A percentile compares a stretch with the other conserved stretches of the same genome.
phyloP scores from a whole-genome alignment of 495 filamentous ascomycete species.

The Cercophora samala region DNA sequence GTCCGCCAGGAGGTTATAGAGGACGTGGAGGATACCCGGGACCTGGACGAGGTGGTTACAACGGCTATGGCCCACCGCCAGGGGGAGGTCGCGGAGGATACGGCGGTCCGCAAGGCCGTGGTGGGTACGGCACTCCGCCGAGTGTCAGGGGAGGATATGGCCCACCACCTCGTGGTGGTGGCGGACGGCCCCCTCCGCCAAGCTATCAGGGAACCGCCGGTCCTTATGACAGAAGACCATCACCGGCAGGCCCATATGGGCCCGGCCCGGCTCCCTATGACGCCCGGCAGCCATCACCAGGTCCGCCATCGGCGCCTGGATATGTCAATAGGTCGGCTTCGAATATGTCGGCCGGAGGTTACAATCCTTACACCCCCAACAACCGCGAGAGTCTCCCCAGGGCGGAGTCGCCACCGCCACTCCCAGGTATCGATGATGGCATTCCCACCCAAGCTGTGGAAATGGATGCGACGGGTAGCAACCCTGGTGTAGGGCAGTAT shows the following conservation, averaged over 20 bases:
- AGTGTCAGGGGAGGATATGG: slow-evolving; percentile 41
- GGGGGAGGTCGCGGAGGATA: slow-evolving; percentile 38
- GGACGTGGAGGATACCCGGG: slow-evolving; percentile 52
- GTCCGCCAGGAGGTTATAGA: slow-evolving; percentile 49
- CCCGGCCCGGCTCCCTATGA: slow-evolving; percentile 35
- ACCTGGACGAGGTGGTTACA: slow-evolving; percentile 41
- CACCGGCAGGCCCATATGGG: slow-evolving; percentile 46
- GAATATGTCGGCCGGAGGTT: slow-evolving; percentile 33
- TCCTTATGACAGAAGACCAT: slow-evolving; percentile 46
- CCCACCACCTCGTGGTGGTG: slow-evolving; percentile 57
- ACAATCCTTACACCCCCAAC: slow-evolving; percentile 44
- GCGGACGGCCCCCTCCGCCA: slow-evolving; percentile 58
- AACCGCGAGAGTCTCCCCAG: slow-evolving; percentile 41
- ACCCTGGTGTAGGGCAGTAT: slow-evolving; percentile 47
- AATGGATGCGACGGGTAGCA: slow-evolving; percentile 69
- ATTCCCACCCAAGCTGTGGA: slow-evolving; percentile 73
- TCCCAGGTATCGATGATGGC: slow-evolving; percentile 51
- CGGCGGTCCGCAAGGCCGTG: slow-evolving; percentile 41
- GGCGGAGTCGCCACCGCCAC: slow-evolving; percentile 62
- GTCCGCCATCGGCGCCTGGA: slow-evolving; percentile 35
- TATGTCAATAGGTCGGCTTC: slow-evolving; percentile 38
- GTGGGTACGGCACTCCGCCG: slow-evolving; percentile 45
- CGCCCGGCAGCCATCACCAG: slow-evolving; percentile 36
- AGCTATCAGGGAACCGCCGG: slow-evolving; percentile 38
- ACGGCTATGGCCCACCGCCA: slow-evolving; percentile 36